Percentiles rank a stretch among this genome's conserved stretches.
Evolutionary conservation across 371 early-diverging fungal species (phyloP).

Genomic region (Circinella umbellata): DNA sequence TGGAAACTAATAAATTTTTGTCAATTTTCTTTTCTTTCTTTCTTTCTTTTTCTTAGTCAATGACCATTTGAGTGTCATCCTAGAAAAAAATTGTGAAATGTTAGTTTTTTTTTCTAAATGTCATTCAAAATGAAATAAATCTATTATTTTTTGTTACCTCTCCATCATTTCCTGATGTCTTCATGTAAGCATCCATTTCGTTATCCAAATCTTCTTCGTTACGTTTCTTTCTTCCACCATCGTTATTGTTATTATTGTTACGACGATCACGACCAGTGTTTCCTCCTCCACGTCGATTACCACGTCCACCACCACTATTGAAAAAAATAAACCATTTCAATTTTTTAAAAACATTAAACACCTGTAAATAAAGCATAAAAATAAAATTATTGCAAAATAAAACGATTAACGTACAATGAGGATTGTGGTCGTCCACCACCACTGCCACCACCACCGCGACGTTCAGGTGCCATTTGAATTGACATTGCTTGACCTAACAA

Average conservation of each 20-base stretch:
- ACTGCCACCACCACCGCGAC: conserved; percentile 4
- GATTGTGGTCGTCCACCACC: neutral
- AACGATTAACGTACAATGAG: conserved; percentile 14
- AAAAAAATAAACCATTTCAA: no score
- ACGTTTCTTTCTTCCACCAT: conserved; percentile 17
- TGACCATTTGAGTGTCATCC: conserved; percentile 11
- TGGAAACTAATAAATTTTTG: neutral
- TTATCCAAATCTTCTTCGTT: conserved; percentile 41
- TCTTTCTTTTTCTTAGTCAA: neutral
- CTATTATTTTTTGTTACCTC: neutral
- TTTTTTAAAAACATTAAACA: no score
- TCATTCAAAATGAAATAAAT: no score
- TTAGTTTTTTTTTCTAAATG: no score
- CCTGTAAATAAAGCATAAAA: no score
- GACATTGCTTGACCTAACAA: conserved; percentile 38
- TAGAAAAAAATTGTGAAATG: neutral
- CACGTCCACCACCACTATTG: neutral
- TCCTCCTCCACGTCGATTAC: conserved; percentile 18
- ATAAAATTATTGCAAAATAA: neutral
- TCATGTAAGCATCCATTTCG: conserved; percentile 55
- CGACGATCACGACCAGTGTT: conserved; percentile 12
- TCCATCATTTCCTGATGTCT: conserved; percentile 2
- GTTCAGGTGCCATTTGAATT: conserved; percentile 25
- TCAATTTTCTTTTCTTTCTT: neutral
- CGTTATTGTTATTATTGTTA: conserved; percentile 2